Evolutionary conservation across 352 stramenopile species (phyloP), one percentile per base, ranked within the genome.

Genomic region (Pythium aristosporum): DNA sequence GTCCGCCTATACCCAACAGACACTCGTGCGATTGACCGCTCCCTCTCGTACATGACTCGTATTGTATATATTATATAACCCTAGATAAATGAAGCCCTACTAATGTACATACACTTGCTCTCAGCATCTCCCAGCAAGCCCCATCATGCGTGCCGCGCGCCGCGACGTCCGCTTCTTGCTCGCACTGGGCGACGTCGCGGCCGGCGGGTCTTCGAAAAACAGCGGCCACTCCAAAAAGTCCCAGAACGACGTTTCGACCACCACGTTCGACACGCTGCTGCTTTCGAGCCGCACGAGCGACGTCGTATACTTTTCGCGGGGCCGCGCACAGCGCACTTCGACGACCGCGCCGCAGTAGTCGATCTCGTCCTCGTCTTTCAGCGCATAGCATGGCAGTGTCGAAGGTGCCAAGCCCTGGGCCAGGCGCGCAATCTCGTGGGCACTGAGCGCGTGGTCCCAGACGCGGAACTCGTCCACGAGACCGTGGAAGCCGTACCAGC

Each of bases 311-410:
- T 32, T 51, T 18, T 67, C 60, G 9, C 50, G 42, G 16, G 60
- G 60, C 13, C 60, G 41, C n/a, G 60, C 51, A 32, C 60, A 67
- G 42, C 54, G 44, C 11, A 67, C 52, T 28, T 61, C 51, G 13
- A 61, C 51, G 49, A 67, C 53, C 6, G 60, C 42, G 8, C 60
- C 60, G 21, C 50, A 67, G 32, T 61, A 60, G 23, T 60, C 61
- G 16, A 57, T 30, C 37, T 67, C 60, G 4, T 51, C 51, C 16
- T 60, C 52, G 42, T 67, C 46, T 50, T 67, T 67, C 6, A 68
- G 54, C 32, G 61, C 51, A 37, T 43, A 68, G 39, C 49, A 48
- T 34, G 61, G 61, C 28, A 28, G 23, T 7, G 39, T 52, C 28
- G 32, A 7, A 2, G 54, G 42, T 2, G 62, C 53, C 15, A 28